Evolutionary conservation across 768 basidiomycete genomes (phyloP).

Genomic region (Hygrocybe coccinea): DNA sequence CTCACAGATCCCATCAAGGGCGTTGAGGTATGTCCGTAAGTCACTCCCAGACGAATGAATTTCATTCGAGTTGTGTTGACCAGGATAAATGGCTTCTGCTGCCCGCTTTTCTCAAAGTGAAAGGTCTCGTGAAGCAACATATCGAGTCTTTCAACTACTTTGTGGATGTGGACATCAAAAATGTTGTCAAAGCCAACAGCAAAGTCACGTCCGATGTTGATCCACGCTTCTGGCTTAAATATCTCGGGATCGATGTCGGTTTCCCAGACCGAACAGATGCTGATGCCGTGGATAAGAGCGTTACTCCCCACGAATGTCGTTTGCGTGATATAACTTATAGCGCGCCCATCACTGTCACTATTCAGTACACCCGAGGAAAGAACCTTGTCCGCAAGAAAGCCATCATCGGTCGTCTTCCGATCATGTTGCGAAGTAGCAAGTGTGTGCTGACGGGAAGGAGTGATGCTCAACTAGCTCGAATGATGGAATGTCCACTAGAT

Average conservation of each 20-base stretch:
- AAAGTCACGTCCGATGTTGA: slow-evolving; percentile 96
- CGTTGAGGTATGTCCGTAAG: slow-evolving; percentile 63
- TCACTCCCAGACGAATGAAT: background rate
- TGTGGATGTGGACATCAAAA: slow-evolving; percentile 94
- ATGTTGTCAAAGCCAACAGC: slow-evolving; percentile 89
- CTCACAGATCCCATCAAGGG: slow-evolving; percentile 88
- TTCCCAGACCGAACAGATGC: slow-evolving; percentile 86
- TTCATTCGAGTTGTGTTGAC: slow-evolving; percentile 7
- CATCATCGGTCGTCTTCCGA: slow-evolving; percentile 85
- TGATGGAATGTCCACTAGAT: slow-evolving; percentile 96
- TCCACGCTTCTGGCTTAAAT: slow-evolving; percentile 94
- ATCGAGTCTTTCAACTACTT: slow-evolving; percentile 99
- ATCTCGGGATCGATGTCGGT: slow-evolving; percentile 91
- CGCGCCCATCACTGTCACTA: slow-evolving; percentile 88
- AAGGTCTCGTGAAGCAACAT: slow-evolving; percentile 98
- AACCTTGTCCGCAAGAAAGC: slow-evolving; percentile 84
- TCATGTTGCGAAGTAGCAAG: slow-evolving; percentile 95
- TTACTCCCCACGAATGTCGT: slow-evolving; percentile 97
- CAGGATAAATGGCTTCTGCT: slow-evolving; percentile 99
- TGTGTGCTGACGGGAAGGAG: slow-evolving; percentile 79
- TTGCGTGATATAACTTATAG: slow-evolving; percentile 92
- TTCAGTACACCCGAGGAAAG: slow-evolving; percentile 91
- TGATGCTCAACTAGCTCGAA: slow-evolving; percentile 81
- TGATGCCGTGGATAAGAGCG: slow-evolving; percentile 67
- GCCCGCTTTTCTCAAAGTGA: slow-evolving; percentile 94